These are phyloP conservation scores for Mortierella sp. DNA, from an alignment of 371 early-diverging fungal genomes.

Conservation along the genomic window DNA sequence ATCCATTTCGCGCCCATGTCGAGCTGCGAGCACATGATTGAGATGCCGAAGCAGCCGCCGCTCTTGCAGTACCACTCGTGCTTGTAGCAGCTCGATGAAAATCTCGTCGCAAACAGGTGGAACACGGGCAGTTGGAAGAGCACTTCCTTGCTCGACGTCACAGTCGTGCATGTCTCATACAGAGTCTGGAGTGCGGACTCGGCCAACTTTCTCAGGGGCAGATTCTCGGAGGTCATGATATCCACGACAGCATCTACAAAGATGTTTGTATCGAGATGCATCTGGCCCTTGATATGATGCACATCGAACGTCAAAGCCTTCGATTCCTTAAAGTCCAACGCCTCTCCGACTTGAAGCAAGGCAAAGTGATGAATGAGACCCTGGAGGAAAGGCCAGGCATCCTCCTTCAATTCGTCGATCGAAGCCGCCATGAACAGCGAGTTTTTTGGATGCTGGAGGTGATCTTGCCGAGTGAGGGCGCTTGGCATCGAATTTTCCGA, in stretches of 20 bases:
- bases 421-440: constrained; percentile 78
- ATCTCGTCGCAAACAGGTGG: constrained; percentile 79
- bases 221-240: constrained; percentile 78
- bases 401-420: constrained; percentile 69
- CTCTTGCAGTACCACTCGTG: constrained; percentile 87
- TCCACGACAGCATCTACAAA: constrained; percentile 87
- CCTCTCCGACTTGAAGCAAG: constrained; percentile 75
- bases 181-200: constrained; percentile 74
- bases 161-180: constrained; percentile 68
- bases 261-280: constrained; percentile 65
- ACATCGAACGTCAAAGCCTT: constrained; percentile 52
- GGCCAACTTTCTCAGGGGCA: constrained; percentile 72
- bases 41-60: constrained; percentile 93
- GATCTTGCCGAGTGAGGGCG: constrained; percentile 30
- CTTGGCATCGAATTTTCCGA: constrained; percentile 41
- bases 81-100: constrained; percentile 88
- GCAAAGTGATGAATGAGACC: constrained; percentile 82
- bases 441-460: constrained; percentile 56
- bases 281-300: constrained; percentile 52
- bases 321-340: constrained; percentile 67
- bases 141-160: constrained; percentile 69
- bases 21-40: constrained; percentile 82
- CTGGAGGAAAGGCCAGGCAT: constrained; percentile 76
- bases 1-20: constrained; percentile 91
- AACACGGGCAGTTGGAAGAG: constrained; percentile 80